Conservation (phyloP, 1,139 yeast species). For the Komagataea norvegica region DNA sequence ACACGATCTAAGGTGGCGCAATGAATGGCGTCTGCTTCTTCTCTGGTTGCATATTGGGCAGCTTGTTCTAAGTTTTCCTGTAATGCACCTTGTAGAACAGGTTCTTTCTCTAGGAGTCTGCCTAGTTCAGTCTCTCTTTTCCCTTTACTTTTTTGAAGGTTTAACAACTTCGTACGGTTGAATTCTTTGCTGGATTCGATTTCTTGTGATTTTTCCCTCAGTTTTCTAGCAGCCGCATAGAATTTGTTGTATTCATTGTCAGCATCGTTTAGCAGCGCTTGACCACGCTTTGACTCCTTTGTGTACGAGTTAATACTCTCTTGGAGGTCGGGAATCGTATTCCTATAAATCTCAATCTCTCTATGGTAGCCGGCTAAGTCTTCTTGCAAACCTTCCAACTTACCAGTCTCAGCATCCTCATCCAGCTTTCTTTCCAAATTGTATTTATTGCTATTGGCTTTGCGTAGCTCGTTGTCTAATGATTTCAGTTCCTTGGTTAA, state of each 20-base stretch:
- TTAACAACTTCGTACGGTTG: constrained; percentile 15
- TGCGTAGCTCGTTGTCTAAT: constrained; percentile 2
- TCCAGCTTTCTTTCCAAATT: constrained; percentile 27
- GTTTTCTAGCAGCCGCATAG: constrained; percentile 18
- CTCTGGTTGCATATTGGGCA: constrained; percentile 31
- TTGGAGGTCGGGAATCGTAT: constrained; percentile 27
- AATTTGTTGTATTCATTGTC: constrained; percentile 11
- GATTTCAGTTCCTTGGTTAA: constrained; percentile 2
- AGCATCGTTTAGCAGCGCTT: constrained; percentile 22
- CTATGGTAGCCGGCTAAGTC: constrained; percentile 27
- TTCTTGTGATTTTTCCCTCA: constrained; percentile 25
- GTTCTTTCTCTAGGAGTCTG: constrained; percentile 29
- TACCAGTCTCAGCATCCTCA: constrained; percentile 38
- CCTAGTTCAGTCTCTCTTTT: constrained; percentile 23
- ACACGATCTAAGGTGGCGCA: constrained; percentile 32
- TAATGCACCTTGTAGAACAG: constrained; percentile 29
- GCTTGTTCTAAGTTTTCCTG: constrained; percentile 33
- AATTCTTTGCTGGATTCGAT: constrained; percentile 25
- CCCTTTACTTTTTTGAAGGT: constrained; percentile 16
- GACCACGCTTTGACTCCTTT: constrained; percentile 23
- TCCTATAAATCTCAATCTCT: constrained; percentile 26
- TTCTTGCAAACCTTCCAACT: constrained; percentile 30
- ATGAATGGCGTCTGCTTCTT: constrained; percentile 29
- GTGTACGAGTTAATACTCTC: constrained; percentile 23
- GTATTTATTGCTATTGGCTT: constrained; percentile 19